Evolutionary conservation across 2,329 filamentous ascomycete species (phyloP).

Genomic region (Penicillium sp.): DNA sequence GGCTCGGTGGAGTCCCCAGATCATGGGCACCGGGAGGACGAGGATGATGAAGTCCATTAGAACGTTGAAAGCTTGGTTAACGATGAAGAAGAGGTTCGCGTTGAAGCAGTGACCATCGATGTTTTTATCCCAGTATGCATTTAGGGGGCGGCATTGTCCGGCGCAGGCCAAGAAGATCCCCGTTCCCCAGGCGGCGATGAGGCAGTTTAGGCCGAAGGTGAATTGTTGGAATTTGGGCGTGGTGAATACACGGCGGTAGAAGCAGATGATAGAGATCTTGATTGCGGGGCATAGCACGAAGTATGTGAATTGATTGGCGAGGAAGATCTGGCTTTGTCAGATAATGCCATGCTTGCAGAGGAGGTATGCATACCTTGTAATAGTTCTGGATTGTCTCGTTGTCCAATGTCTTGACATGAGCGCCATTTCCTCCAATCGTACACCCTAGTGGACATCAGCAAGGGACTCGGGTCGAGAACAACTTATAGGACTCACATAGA

Average conservation of each 20-base stretch:
- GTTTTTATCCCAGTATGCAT: constrained; percentile 32
- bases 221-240: constrained; percentile 28
- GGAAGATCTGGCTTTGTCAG: constrained; percentile 28
- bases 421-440: constrained; percentile 32
- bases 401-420: constrained; percentile 22
- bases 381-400: constrained; percentile 28
- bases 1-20: constrained; percentile 33
- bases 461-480: not conserved
- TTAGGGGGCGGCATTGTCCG: constrained; percentile 32
- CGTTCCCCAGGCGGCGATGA: constrained; percentile 30
- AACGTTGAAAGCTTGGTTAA: constrained; percentile 36
- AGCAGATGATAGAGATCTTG: constrained; percentile 37
- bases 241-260: constrained; percentile 36
- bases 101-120: constrained; percentile 30
- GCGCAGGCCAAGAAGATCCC: constrained; percentile 35
- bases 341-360: not conserved
- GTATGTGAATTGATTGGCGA: constrained; percentile 37
- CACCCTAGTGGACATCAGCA: constrained; percentile 26
- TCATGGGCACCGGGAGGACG: constrained; percentile 33
- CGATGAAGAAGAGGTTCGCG: constrained; percentile 30
- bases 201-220: constrained; percentile 27
- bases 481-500: constrained; percentile 25
- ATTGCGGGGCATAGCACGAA: constrained; percentile 33
- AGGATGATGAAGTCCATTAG: constrained; percentile 36
- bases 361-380: constrained; percentile 26